These are phyloP conservation scores for Venturia aucupariae DNA, from an alignment of 2,329 filamentous ascomycete species.

Conservation along the genomic window DNA sequence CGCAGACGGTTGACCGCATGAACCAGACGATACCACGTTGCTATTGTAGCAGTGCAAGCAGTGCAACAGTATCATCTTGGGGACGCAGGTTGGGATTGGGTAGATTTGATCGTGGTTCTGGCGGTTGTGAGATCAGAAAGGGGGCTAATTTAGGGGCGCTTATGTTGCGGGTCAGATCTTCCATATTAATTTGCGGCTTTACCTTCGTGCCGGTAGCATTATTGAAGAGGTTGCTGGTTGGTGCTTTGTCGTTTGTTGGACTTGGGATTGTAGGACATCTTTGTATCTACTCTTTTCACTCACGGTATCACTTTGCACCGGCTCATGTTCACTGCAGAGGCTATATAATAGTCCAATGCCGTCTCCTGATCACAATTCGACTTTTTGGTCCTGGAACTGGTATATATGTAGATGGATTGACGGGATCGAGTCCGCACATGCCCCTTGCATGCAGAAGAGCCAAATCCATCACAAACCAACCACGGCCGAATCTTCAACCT, in stretches of 20 bases:
- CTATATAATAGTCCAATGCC: no score
- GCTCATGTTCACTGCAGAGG: not conserved
- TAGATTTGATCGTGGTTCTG: not conserved
- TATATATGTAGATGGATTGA: not conserved
- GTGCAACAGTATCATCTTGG: not conserved
- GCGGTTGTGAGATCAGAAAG: not conserved
- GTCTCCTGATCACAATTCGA: no score
- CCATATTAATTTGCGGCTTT: not conserved
- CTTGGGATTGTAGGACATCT: no score
- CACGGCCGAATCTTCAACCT: not conserved
- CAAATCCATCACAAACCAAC: not conserved
- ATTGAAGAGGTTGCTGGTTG: no score
- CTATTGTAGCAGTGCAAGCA: no score
- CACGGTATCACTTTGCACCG: not conserved
- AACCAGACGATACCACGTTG: not conserved
- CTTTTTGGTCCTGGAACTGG: no score
- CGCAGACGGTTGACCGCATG: not conserved
- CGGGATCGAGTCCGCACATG: no score
- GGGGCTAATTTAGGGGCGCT: not conserved
- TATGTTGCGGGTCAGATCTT: not conserved
- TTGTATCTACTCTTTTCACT: no score
- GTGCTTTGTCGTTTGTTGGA: no score
- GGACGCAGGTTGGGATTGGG: not conserved
- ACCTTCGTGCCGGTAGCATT: no score
- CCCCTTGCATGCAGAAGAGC: constrained; percentile 1